Conservation (phyloP, 2,329 filamentous ascomycete species). For the Sarocladium oryzae region DNA sequence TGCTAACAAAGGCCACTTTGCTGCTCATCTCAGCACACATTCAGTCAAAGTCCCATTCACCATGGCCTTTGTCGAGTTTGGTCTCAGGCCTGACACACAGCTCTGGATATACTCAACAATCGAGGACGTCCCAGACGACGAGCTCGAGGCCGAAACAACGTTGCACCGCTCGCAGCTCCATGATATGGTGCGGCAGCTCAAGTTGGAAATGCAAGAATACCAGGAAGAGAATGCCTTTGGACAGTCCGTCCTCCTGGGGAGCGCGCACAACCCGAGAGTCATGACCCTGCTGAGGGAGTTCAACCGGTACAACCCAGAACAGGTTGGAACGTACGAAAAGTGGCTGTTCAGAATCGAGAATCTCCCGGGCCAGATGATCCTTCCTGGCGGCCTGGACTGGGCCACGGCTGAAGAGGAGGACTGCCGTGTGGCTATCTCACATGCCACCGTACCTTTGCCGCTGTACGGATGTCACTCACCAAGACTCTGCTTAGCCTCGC, state of each 20-base stretch:
- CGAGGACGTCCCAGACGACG: slow-evolving; percentile 27
- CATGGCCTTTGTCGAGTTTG: slow-evolving; percentile 56
- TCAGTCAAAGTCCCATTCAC: slow-evolving; percentile 32
- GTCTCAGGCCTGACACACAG: slow-evolving; percentile 55
- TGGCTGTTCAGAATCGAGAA: slow-evolving; percentile 48
- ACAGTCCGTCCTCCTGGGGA: slow-evolving; percentile 7
- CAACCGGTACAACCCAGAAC: slow-evolving; percentile 8
- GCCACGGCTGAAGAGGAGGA: slow-evolving; percentile 44
- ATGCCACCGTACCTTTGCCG: neutral
- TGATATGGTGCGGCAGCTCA: slow-evolving; percentile 16
- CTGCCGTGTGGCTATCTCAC: slow-evolving; percentile 45
- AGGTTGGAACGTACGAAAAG: slow-evolving; percentile 39
- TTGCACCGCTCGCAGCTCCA: slow-evolving; percentile 27
- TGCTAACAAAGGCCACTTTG: no score
- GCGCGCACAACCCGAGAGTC: slow-evolving; percentile 9
- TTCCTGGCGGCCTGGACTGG: slow-evolving; percentile 50
- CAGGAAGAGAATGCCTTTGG: slow-evolving; percentile 22
- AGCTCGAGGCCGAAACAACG: slow-evolving; percentile 1
- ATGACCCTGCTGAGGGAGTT: neutral
- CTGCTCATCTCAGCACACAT: no score
- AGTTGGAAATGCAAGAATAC: neutral
- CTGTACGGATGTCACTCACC: neutral
- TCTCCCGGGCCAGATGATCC: slow-evolving; percentile 29
- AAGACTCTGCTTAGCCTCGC: neutral
- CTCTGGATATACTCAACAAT: slow-evolving; percentile 55